Evolutionary conservation across 768 basidiomycete species (phyloP).

Genomic region (Agaricus blazei): DNA sequence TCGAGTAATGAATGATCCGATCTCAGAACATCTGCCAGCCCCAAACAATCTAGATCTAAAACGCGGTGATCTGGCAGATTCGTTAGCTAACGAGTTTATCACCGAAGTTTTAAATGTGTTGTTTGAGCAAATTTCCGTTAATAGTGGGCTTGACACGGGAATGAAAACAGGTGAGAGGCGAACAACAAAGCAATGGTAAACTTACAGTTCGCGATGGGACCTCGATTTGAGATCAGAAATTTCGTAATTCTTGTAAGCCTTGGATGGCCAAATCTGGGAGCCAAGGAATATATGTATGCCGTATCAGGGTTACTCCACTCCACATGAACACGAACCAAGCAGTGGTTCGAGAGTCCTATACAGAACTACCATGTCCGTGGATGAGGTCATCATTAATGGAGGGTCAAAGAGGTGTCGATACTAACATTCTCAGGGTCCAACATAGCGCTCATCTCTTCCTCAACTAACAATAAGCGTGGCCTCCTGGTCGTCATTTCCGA

Average conservation of each 20-base stretch:
- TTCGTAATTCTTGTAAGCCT: neutral
- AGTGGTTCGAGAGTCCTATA: neutral
- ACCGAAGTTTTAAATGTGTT: neutral
- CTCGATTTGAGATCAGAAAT: too few species aligned
- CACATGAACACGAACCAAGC: slow-evolving; percentile 1
- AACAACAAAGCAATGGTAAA: neutral
- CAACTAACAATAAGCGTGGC: neutral
- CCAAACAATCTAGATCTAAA: neutral
- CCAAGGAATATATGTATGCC: neutral
- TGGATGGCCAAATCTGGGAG: neutral
- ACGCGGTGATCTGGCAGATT: neutral
- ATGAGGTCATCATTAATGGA: neutral
- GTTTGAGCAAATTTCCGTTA: neutral
- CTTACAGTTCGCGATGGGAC: too few species aligned
- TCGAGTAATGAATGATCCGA: slow-evolving; percentile 1
- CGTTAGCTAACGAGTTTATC: slow-evolving; percentile 1
- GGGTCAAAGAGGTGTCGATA: neutral
- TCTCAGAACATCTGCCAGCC: slow-evolving; percentile 1
- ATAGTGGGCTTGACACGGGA: slow-evolving; percentile 3
- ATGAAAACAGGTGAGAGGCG: neutral
- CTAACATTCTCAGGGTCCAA: neutral
- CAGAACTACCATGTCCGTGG: neutral
- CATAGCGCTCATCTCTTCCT: neutral
- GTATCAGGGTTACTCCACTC: slow-evolving; percentile 1
- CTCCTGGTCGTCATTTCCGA: slow-evolving; percentile 7